These are phyloP conservation scores for Trichosporon sp. DNA, from an alignment of 1,284 basidiomycete species.

Conservation along the genomic window DNA sequence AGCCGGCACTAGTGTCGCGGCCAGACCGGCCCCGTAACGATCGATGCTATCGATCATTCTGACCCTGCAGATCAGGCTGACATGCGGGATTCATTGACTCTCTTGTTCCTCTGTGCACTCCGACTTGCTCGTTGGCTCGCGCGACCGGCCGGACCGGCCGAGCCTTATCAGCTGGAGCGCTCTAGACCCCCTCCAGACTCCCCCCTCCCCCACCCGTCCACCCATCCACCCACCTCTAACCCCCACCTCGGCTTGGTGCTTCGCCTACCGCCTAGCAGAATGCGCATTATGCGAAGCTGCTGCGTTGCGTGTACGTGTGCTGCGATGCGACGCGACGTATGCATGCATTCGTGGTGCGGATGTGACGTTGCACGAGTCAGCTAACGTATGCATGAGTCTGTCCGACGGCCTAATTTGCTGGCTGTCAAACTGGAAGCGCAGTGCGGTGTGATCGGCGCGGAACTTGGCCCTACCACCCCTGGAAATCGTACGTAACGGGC, in stretches of 20 bases:
- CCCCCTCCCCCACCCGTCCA: background rate
- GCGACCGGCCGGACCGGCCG: too few species aligned
- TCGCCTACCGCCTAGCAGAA: too few species aligned
- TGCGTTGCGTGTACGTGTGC: background rate
- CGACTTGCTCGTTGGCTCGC: too few species aligned
- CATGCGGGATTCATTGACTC: background rate
- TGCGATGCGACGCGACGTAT: background rate
- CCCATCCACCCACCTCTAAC: too few species aligned
- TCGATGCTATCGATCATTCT: background rate
- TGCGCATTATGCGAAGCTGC: too few species aligned
- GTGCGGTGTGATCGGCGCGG: conserved; percentile 6
- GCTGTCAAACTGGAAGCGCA: background rate
- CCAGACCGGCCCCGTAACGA: background rate
- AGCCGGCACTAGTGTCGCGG: background rate
- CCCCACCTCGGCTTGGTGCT: too few species aligned
- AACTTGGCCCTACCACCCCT: background rate
- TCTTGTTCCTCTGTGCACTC: too few species aligned
- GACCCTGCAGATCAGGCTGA: conserved; percentile 3
- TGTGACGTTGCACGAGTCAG: background rate
- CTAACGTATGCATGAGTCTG: background rate
- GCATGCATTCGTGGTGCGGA: background rate
- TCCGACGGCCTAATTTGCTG: background rate
- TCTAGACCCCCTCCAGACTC: too few species aligned
- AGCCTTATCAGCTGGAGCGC: too few species aligned
- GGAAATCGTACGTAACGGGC: background rate